phyloP scores from a whole-genome alignment of 2,329 filamentous ascomycete genomes.

The Fusarium coffeatum region DNA sequence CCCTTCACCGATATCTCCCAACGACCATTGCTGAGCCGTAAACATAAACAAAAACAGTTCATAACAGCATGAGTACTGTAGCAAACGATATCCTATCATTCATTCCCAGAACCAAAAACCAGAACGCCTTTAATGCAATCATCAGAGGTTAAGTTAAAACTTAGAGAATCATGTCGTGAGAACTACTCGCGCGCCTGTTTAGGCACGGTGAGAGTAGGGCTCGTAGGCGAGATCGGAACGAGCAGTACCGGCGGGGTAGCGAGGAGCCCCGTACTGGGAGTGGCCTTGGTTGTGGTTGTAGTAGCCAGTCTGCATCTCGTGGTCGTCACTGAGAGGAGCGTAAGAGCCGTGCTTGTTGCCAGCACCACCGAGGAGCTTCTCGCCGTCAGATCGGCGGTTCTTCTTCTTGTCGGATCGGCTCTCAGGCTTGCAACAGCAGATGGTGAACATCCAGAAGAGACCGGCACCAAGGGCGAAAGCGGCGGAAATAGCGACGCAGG shows the following conservation, averaged over 20 bases:
- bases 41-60: conserved; percentile 25
- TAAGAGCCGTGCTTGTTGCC: conserved; percentile 53
- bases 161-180: conserved; percentile 31
- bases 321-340: conserved; percentile 50
- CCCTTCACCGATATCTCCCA: conserved; percentile 19
- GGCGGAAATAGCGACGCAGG: conserved; percentile 80
- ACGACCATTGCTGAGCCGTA: conserved; percentile 8
- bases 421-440: conserved; percentile 78
- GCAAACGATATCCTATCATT: conserved; percentile 13
- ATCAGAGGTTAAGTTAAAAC: conserved; percentile 37
- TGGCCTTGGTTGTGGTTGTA: conserved; percentile 53
- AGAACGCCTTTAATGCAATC: conserved; percentile 47
- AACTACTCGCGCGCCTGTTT: conserved; percentile 43
- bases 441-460: conserved; percentile 91
- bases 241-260: conserved; percentile 55
- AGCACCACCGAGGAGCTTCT: conserved; percentile 62
- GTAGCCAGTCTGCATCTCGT: conserved; percentile 53
- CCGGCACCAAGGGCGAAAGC: conserved; percentile 79
- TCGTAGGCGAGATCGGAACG: conserved; percentile 70
- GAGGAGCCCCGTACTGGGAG: conserved; percentile 52
- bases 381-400: conserved; percentile 54
- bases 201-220: conserved; percentile 70
- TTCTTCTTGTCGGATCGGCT: conserved; percentile 50
- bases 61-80: conserved; percentile 23
- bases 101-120: conserved; percentile 31